Percentiles rank a stretch among this genome's conserved stretches.
Conservation (phyloP, 805 yeast genomes). For the Pichia eremophila region DNA sequence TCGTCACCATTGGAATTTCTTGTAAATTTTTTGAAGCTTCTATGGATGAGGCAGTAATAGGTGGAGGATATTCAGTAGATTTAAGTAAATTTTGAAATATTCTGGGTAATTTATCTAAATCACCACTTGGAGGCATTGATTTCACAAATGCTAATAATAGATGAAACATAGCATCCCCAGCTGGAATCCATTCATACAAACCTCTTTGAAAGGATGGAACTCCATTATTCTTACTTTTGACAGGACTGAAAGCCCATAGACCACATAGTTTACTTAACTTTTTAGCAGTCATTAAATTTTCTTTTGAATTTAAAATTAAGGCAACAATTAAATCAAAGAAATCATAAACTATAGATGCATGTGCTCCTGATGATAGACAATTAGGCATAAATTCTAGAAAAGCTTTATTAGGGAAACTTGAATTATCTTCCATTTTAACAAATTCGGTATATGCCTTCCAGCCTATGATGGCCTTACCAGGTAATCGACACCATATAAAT, state of each 20-base stretch:
- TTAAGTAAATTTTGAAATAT: slow-evolving; percentile 56
- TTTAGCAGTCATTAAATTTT: slow-evolving; percentile 70
- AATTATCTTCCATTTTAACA: slow-evolving; percentile 52
- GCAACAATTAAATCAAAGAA: slow-evolving; percentile 74
- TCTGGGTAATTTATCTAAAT: slow-evolving; percentile 48
- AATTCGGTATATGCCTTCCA: slow-evolving; percentile 77
- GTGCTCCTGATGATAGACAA: slow-evolving; percentile 74
- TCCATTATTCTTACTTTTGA: slow-evolving; percentile 29
- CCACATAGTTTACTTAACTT: slow-evolving; percentile 77
- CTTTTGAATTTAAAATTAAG: slow-evolving; percentile 68
- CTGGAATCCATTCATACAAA: slow-evolving; percentile 64
- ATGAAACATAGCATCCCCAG: slow-evolving; percentile 82
- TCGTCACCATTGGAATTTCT: slow-evolving; percentile 29
- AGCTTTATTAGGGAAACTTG: slow-evolving; percentile 60
- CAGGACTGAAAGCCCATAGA: slow-evolving; percentile 67
- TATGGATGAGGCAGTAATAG: slow-evolving; percentile 22
- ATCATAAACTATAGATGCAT: slow-evolving; percentile 83
- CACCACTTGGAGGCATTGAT: slow-evolving; percentile 61
- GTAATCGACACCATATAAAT: slow-evolving; percentile 81
- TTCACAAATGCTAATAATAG: slow-evolving; percentile 65
- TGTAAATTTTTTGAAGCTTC: slow-evolving; percentile 20
- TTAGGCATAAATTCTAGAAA: slow-evolving; percentile 78
- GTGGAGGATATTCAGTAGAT: slow-evolving; percentile 70
- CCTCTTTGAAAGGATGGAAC: slow-evolving; percentile 53
- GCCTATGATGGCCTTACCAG: slow-evolving; percentile 70